phyloP scores from a whole-genome alignment of 192 early-diverging fungal species.

The Lobosporangium transversale region DNA sequence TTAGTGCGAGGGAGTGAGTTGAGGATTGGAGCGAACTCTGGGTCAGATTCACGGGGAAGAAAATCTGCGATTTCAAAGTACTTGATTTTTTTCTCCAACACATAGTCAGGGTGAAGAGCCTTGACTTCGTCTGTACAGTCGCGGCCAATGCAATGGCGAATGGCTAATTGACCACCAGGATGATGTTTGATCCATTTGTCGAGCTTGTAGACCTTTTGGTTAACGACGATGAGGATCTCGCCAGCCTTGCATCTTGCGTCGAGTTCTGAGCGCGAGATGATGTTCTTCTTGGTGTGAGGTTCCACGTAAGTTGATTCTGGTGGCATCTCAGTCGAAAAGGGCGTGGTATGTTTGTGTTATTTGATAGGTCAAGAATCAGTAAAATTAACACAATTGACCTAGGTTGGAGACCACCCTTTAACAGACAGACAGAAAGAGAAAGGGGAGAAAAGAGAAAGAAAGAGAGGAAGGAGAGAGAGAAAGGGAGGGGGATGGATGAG shows the following conservation, averaged over 20 bases:
- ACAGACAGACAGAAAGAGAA: neutral
- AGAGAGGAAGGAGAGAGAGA: neutral
- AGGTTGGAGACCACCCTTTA: neutral
- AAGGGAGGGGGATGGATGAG: neutral
- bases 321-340: slow-evolving; percentile 20
- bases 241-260: slow-evolving; percentile 60
- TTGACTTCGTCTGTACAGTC: slow-evolving; percentile 93
- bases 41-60: slow-evolving; percentile 34
- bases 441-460: neutral
- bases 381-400: neutral
- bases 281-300: slow-evolving; percentile 36
- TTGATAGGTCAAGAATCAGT: neutral
- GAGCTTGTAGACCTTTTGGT: slow-evolving; percentile 89
- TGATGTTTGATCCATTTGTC: slow-evolving; percentile 84
- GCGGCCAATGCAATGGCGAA: slow-evolving; percentile 86
- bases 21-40: slow-evolving; percentile 46
- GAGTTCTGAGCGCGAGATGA: slow-evolving; percentile 38
- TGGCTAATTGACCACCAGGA: slow-evolving; percentile 92
- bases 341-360: neutral
- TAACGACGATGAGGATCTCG: slow-evolving; percentile 86
- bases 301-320: slow-evolving; percentile 51
- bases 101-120: slow-evolving; percentile 86
- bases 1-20: slow-evolving; percentile 16
- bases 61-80: slow-evolving; percentile 85
- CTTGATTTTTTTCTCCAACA: slow-evolving; percentile 78